These are phyloP conservation scores for Colletotrichum noveboracense DNA, from an alignment of 2,329 filamentous ascomycete genomes.

Conservation along the genomic window DNA sequence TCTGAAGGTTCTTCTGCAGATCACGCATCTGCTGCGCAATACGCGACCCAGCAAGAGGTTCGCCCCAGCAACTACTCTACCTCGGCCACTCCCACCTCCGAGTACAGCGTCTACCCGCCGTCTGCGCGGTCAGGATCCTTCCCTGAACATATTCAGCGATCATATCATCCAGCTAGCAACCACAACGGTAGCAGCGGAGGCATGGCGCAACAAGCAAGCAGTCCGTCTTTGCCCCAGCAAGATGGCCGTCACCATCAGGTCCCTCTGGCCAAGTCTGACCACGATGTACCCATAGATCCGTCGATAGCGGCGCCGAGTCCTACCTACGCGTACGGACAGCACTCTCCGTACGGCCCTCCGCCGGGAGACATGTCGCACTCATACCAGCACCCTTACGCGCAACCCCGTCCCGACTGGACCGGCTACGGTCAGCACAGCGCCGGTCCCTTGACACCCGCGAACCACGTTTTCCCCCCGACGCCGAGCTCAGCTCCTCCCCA, in stretches of 20 bases:
- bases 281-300: conserved; percentile 98
- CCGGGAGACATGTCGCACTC: conserved; percentile 86
- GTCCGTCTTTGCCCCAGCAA: conserved; percentile 91
- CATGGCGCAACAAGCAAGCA: conserved; percentile 97
- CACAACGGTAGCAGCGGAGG: conserved; percentile 78
- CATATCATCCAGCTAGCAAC: conserved; percentile 80
- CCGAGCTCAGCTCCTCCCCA: conserved; percentile 61
- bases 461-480: conserved; percentile 60
- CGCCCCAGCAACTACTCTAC: conserved; percentile 74
- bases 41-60: conserved; percentile 82
- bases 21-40: conserved; percentile 92
- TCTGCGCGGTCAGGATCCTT: conserved; percentile 83
- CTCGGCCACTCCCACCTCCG: conserved; percentile 84
- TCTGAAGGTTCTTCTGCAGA: conserved; percentile 90
- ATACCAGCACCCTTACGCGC: conserved; percentile 72
- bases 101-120: conserved; percentile 81
- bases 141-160: conserved; percentile 85
- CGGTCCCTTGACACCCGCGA: conserved; percentile 54
- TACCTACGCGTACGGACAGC: conserved; percentile 82
- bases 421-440: conserved; percentile 64
- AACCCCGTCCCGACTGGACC: conserved; percentile 77
- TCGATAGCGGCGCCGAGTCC: conserved; percentile 94
- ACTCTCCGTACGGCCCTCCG: conserved; percentile 85
- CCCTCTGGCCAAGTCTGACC: conserved; percentile 88
- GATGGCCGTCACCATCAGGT: conserved; percentile 81